These are phyloP conservation scores for Chrysoporthe cubensis DNA, from an alignment of 2,329 filamentous ascomycete genomes.

Conservation along the genomic window DNA sequence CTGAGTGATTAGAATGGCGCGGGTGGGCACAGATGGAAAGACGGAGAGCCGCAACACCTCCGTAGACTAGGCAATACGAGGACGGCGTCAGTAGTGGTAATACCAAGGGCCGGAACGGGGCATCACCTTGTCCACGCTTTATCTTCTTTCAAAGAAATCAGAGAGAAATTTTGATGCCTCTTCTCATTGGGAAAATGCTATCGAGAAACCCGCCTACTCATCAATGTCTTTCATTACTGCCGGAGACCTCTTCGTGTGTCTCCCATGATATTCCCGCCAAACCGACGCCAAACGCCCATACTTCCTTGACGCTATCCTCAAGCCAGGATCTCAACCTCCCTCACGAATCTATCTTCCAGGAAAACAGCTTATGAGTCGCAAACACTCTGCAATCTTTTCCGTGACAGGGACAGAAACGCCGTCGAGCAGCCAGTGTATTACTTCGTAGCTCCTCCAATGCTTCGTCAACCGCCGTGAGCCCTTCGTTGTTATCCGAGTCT, in stretches of 20 bases:
- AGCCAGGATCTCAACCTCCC: not conserved
- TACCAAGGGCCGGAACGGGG: not conserved
- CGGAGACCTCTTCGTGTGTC: not conserved
- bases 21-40: not conserved
- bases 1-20: not conserved
- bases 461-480: not conserved
- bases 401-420: not conserved
- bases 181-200: not conserved
- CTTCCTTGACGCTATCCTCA: not conserved
- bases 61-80: slow-evolving; percentile 13
- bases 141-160: slow-evolving; percentile 1
- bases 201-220: not conserved
- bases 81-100: slow-evolving; percentile 6
- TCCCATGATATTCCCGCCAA: not conserved
- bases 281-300: slow-evolving; percentile 16
- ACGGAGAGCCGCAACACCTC: not conserved
- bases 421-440: not conserved
- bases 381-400: not conserved
- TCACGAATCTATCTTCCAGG: not conserved
- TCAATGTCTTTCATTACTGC: not conserved
- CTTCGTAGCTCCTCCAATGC: not conserved
- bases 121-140: slow-evolving; percentile 8
- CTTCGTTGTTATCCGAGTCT: not conserved
- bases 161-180: not conserved
- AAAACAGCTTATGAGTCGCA: not conserved